Base-by-base conservation (phyloP, 805 yeast species). In the Candida tallmaniae region DNA sequence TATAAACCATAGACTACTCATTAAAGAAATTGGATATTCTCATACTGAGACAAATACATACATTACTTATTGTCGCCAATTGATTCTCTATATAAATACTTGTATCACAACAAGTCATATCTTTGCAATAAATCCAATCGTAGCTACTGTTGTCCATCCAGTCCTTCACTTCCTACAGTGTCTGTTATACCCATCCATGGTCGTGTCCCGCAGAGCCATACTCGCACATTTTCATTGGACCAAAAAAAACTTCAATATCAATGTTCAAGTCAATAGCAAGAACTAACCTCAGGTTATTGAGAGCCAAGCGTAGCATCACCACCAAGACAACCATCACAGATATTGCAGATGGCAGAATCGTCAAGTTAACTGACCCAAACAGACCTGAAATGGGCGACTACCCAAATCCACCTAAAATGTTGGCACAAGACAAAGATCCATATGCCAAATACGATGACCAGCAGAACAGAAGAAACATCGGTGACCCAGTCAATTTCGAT, bases 401-500 rank as follows among this genome's bases (percentile, higher is more conserved):
- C 51, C 83, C 82, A 29, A 69, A 74, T 35, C 70, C 78, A n/a
- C 68, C 73, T 38, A 71, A 71, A 31, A 70, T 67, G 41, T 73
- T 75, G 50, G 76, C 80, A 44, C 87, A 78, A 61, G 59, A 67
- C 48, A 77, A 80, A 56, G 80, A 76, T 53, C 94, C 93, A 29
- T 78, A 82, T 52, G 68, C 60, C 41, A 78, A 75, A 51, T 85
- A 80, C 60, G 93, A 84, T 55, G 90, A 84, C 56, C 83, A 67
- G 48, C 94, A 84, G 60, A 75, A 80, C 57, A 75, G 90, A 65
- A 78, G 94, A 62, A 84, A 85, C 66, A 68, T 74, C 45, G 73
- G 76, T 44, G 88, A 85, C 42, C 84, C 87, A 19, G 57, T 84
- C 44, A 79, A 78, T 54, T 76, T 78, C 36, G 76, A 79, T 48